Evolutionary conservation across 257 asterid genomes (phyloP).

Genomic region (Sherardia arvensis): DNA sequence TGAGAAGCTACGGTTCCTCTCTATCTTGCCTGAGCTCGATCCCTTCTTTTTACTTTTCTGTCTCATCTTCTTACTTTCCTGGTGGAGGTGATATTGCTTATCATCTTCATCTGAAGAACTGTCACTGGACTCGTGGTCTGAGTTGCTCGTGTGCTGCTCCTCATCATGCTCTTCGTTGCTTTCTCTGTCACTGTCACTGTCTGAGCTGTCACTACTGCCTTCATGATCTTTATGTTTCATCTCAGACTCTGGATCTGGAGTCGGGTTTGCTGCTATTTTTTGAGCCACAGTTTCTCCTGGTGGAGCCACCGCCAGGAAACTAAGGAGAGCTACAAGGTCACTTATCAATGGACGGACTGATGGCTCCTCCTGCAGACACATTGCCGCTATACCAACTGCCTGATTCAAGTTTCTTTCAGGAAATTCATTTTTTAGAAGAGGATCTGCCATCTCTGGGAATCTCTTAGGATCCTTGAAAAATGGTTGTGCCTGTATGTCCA

Average conservation of each 20-base stretch:
- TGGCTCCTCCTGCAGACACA: slow-evolving; percentile 91
- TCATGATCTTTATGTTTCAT: background rate
- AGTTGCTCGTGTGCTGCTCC: slow-evolving; percentile 7
- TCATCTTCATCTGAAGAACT: slow-evolving; percentile 17
- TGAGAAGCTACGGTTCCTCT: slow-evolving; percentile 7
- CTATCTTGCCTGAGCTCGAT: slow-evolving; percentile 4
- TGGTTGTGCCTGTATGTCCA: slow-evolving; percentile 48
- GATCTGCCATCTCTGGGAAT: slow-evolving; percentile 77
- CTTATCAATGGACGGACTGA: slow-evolving; percentile 64
- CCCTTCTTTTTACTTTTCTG: slow-evolving; percentile 2
- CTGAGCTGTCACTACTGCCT: slow-evolving; percentile 9
- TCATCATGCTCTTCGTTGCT: slow-evolving; percentile 13
- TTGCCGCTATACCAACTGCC: slow-evolving; percentile 77
- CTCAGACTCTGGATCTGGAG: slow-evolving; percentile 12
- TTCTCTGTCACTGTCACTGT: slow-evolving; percentile 7
- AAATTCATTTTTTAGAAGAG: slow-evolving; percentile 36
- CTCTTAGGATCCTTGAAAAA: slow-evolving; percentile 54
- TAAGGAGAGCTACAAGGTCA: slow-evolving; percentile 58
- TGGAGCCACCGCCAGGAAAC: slow-evolving; percentile 35
- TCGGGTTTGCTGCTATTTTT: background rate
- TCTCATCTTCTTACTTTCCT: background rate
- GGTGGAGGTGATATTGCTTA: background rate
- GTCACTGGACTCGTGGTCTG: slow-evolving; percentile 12
- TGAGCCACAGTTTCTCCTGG: slow-evolving; percentile 24
- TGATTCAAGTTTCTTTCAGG: slow-evolving; percentile 60